phyloP scores from a whole-genome alignment of 2,329 filamentous ascomycete genomes.

The Xenosphaeropsis pyriputrescens region DNA sequence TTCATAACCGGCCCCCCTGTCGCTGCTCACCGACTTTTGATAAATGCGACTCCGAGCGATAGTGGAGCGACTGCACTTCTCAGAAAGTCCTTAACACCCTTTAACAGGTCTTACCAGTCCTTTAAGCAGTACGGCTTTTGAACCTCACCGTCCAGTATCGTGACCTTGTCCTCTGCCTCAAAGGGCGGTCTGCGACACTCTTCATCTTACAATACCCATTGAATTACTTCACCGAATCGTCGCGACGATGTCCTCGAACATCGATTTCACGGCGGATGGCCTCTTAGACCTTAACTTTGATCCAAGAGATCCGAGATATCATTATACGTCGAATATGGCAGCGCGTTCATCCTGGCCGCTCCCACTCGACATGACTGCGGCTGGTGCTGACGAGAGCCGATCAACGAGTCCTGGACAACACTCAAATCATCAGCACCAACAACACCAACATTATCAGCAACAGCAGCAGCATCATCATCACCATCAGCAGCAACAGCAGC shows the following conservation, averaged over 20 bases:
- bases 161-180: constrained; percentile 8
- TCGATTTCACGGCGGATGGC: constrained; percentile 48
- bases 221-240: constrained; percentile 17
- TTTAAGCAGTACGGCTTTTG: too few relatives aligned
- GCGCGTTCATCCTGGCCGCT: constrained; percentile 19
- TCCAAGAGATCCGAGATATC: constrained; percentile 36
- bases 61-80: too few relatives aligned
- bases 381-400: constrained; percentile 15
- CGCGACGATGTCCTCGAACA: constrained; percentile 33
- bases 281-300: constrained; percentile 48
- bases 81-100: too few relatives aligned
- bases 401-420: constrained; percentile 22
- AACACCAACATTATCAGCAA: constrained; percentile 22
- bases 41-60: too few relatives aligned
- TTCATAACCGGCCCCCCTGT: too few relatives aligned
- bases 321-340: constrained; percentile 26
- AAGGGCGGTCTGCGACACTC: constrained; percentile 18
- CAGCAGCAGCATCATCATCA: constrained; percentile 28
- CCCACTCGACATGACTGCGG: constrained; percentile 17
- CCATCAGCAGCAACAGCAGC: constrained; percentile 6
- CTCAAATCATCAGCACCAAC: constrained; percentile 26
- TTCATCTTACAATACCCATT: constrained; percentile 28
- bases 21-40: constrained; percentile 12
- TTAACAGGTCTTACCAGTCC: too few relatives aligned
- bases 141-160: too few relatives aligned